Conservation (phyloP, 352 stramenopile species). For the Globisporangium solare region DNA sequence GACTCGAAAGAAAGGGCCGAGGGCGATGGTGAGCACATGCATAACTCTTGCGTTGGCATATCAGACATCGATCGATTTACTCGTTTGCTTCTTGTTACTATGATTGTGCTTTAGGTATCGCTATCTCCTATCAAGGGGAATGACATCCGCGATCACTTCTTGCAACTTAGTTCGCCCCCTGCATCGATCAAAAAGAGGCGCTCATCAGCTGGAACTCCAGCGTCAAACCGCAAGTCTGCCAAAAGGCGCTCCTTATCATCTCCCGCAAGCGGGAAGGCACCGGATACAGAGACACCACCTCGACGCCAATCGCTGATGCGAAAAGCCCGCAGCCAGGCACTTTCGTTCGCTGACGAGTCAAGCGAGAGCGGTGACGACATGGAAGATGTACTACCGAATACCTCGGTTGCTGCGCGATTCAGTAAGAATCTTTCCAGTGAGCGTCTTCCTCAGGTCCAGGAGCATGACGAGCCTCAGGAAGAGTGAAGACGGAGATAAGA, state of each 20-base stretch:
- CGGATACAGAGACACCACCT: constrained; percentile 18
- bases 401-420: constrained; percentile 26
- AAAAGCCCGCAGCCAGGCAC: constrained; percentile 30
- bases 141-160: constrained; percentile 45
- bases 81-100: constrained; percentile 14
- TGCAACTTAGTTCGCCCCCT: constrained; percentile 56
- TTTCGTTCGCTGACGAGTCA: constrained; percentile 45
- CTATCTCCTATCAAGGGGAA: constrained; percentile 74
- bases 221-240: constrained; percentile 5
- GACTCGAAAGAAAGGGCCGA: constrained; percentile 11
- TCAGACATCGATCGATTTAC: not conserved
- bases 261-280: not conserved
- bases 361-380: constrained; percentile 46
- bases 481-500: not conserved
- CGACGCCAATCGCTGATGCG: constrained; percentile 52
- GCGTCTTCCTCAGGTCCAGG: not conserved
- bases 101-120: constrained; percentile 34
- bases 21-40: constrained; percentile 41
- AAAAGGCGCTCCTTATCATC: constrained; percentile 11
- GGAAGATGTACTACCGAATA: constrained; percentile 28
- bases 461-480: not conserved
- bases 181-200: constrained; percentile 47
- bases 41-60: not conserved
- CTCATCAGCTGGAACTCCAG: constrained; percentile 15
- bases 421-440: constrained; percentile 7